Conservation (phyloP, 1,284 basidiomycete genomes). For the Thelephora terrestris region DNA sequence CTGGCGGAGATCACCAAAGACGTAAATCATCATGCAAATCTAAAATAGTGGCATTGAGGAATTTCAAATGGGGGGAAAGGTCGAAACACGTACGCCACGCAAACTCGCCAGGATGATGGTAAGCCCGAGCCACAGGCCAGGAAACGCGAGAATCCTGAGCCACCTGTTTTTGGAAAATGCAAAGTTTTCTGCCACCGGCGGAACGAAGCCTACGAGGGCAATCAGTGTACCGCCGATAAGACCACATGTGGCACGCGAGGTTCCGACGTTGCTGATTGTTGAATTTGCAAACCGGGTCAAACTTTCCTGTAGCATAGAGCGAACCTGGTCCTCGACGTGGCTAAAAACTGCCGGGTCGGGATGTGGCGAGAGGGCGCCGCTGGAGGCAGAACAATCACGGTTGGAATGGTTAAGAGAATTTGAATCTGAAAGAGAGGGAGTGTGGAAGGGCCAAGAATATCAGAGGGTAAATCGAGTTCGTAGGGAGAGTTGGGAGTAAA, state of each 20-base stretch:
- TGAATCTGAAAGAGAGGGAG: neutral
- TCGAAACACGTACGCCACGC: constrained; percentile 38
- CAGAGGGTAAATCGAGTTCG: constrained; percentile 59
- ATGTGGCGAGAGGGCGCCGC: constrained; percentile 32
- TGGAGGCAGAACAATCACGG: constrained; percentile 7
- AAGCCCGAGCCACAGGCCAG: constrained; percentile 61
- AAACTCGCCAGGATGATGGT: constrained; percentile 51
- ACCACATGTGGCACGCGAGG: constrained; percentile 56
- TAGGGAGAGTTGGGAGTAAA: constrained; percentile 57
- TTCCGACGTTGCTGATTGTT: constrained; percentile 70
- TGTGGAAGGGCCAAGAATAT: constrained; percentile 52
- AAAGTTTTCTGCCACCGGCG: constrained; percentile 44
- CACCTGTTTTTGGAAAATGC: constrained; percentile 34
- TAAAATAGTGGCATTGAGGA: constrained; percentile 5
- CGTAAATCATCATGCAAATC: constrained; percentile 56
- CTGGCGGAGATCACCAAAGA: constrained; percentile 74
- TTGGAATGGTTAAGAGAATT: constrained; percentile 9
- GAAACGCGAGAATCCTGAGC: constrained; percentile 49
- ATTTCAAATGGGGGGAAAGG: neutral
- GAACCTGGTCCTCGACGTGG: constrained; percentile 44
- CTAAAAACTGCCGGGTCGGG: constrained; percentile 57
- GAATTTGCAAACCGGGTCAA: constrained; percentile 59
- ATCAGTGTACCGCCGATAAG: constrained; percentile 45
- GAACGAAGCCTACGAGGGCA: constrained; percentile 26
- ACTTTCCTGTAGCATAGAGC: constrained; percentile 51